Evolutionary conservation across 2,329 filamentous ascomycete species (phyloP).

Genomic region (Beauveria australis): DNA sequence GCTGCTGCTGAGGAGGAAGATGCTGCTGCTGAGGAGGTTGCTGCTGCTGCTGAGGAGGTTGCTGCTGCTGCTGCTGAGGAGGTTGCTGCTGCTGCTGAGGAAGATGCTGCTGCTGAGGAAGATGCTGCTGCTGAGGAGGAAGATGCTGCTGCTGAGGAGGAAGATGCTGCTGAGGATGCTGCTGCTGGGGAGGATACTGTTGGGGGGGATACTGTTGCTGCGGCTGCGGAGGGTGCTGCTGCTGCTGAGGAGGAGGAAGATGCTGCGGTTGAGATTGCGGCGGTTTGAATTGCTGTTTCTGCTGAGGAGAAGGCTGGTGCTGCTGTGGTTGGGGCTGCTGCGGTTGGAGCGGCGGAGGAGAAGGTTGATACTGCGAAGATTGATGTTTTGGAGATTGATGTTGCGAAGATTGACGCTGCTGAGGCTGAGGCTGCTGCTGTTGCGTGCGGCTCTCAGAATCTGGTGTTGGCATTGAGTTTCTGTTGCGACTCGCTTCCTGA

Average conservation of each 20-base stretch:
- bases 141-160: no score
- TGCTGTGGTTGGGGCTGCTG: neutral
- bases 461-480: constrained; percentile 6
- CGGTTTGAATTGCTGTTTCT: neutral
- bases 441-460: neutral
- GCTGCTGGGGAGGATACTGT: neutral
- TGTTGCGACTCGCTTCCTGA: neutral
- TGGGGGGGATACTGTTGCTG: neutral
- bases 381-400: neutral
- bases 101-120: neutral
- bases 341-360: neutral
- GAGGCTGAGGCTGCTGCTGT: neutral
- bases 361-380: neutral
- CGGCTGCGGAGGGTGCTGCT: neutral
- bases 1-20: no score
- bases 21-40: neutral
- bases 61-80: neutral
- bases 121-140: no score
- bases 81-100: neutral
- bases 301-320: neutral
- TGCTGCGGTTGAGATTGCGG: neutral
- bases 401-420: neutral
- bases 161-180: neutral
- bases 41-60: neutral
- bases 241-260: neutral